Percentiles rank a stretch among this genome's conserved stretches.
phyloP scores from a whole-genome alignment of 1,284 basidiomycete genomes.

The Dichomitus squalens region DNA sequence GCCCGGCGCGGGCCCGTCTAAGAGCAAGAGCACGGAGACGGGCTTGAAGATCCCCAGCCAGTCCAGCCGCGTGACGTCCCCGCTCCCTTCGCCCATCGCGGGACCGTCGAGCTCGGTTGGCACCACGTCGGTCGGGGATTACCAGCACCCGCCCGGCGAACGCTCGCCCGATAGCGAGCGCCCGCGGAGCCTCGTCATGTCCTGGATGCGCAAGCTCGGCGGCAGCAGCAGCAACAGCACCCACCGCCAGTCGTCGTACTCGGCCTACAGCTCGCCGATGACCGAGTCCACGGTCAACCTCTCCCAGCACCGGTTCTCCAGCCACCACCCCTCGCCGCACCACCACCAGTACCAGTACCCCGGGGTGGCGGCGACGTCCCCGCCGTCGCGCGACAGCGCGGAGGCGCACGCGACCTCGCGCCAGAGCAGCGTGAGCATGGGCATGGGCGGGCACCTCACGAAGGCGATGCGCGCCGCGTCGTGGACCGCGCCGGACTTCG shows the following conservation, averaged over 20 bases:
- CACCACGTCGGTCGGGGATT: constrained; percentile 24
- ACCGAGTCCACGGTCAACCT: constrained; percentile 11
- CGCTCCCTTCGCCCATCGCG: constrained; percentile 22
- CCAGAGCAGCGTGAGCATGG: constrained; percentile 33
- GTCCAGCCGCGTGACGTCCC: constrained; percentile 20
- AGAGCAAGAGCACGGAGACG: constrained; percentile 22
- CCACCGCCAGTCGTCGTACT: constrained; percentile 20
- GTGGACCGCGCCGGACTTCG: constrained; percentile 50
- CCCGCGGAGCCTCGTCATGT: constrained; percentile 27
- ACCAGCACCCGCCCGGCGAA: constrained; percentile 16
- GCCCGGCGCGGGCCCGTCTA: constrained; percentile 18
- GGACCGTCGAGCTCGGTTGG: constrained; percentile 19
- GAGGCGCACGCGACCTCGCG: constrained; percentile 31
- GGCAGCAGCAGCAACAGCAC: neutral
- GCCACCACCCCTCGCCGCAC: neutral
- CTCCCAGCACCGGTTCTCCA: neutral
- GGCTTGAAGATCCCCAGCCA: constrained; percentile 22
- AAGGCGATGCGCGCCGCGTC: constrained; percentile 62
- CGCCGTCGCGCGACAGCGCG: constrained; percentile 34
- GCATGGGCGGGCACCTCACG: constrained; percentile 31
- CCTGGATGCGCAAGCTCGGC: constrained; percentile 23
- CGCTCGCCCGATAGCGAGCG: constrained; percentile 28
- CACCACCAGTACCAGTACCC: constrained; percentile 12
- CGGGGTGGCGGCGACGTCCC: constrained; percentile 14
- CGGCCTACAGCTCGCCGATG: constrained; percentile 19